These are phyloP conservation scores for Fraxinus albicans DNA, from an alignment of 305 asterid species.

Conservation along the genomic window DNA sequence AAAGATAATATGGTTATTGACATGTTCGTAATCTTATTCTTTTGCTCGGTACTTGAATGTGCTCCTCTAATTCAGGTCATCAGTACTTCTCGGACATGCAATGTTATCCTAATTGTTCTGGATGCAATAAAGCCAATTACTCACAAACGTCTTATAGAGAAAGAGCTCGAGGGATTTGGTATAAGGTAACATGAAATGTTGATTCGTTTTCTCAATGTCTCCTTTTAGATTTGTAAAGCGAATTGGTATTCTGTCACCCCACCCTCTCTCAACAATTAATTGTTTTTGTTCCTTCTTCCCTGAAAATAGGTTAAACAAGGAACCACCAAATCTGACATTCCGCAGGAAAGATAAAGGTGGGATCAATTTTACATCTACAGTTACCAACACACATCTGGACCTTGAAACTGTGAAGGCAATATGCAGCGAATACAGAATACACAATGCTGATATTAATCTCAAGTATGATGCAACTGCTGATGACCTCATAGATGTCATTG, in stretches of 20 bases:
- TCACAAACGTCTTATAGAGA: constrained; percentile 91
- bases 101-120: constrained; percentile 83
- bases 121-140: constrained; percentile 97
- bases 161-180: constrained; percentile 97
- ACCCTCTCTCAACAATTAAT: background rate
- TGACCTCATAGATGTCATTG: constrained; percentile 95
- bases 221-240: background rate
- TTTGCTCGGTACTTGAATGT: constrained; percentile 16
- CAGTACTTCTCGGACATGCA: constrained; percentile 97
- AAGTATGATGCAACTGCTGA: constrained; percentile 95
- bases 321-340: constrained; percentile 88
- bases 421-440: constrained; percentile 90
- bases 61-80: constrained; percentile 58
- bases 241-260: background rate
- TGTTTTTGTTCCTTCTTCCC: constrained; percentile 17
- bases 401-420: constrained; percentile 95
- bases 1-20: background rate
- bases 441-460: constrained; percentile 87
- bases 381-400: constrained; percentile 74
- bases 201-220: background rate
- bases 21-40: constrained; percentile 21
- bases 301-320: constrained; percentile 77
- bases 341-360: constrained; percentile 96
- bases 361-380: constrained; percentile 85
- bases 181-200: constrained; percentile 57